A percentile compares a stretch with the other conserved stretches of the same genome.
Evolutionary conservation across 345 rosid genomes (phyloP).

Genomic region (Eucalyptus polyanthemos): DNA sequence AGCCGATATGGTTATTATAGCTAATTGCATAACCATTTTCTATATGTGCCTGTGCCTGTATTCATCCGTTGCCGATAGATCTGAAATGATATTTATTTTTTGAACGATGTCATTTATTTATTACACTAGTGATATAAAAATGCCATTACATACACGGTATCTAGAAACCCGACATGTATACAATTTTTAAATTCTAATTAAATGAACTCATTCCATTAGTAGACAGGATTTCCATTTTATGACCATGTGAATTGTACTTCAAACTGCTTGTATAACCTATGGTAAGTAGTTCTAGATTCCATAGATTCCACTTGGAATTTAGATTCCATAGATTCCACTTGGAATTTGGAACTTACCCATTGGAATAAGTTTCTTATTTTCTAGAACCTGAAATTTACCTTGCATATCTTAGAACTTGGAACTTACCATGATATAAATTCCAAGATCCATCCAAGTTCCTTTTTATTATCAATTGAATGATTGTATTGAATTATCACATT

Average conservation of each 20-base stretch:
- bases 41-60: neutral
- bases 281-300: too few species aligned
- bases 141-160: rapidly evolving
- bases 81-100: neutral
- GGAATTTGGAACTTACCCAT: too few species aligned
- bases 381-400: too few species aligned
- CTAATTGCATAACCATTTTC: neutral
- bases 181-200: neutral
- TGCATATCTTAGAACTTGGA: too few species aligned
- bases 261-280: neutral
- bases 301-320: too few species aligned
- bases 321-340: too few species aligned
- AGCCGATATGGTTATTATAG: neutral
- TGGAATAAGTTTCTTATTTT: too few species aligned
- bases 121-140: neutral
- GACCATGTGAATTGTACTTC: neutral
- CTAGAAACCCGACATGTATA: neutral
- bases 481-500: too few species aligned
- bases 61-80: neutral
- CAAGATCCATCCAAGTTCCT: too few species aligned
- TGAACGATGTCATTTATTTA: neutral
- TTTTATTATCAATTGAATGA: too few species aligned
- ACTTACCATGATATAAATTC: too few species aligned
- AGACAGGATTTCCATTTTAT: neutral
- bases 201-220: neutral